A percentile compares a stretch with the other conserved stretches of the same genome.
Evolutionary conservation across 2,329 filamentous ascomycete genomes (phyloP).

Genomic region (Metarhizium rileyi): DNA sequence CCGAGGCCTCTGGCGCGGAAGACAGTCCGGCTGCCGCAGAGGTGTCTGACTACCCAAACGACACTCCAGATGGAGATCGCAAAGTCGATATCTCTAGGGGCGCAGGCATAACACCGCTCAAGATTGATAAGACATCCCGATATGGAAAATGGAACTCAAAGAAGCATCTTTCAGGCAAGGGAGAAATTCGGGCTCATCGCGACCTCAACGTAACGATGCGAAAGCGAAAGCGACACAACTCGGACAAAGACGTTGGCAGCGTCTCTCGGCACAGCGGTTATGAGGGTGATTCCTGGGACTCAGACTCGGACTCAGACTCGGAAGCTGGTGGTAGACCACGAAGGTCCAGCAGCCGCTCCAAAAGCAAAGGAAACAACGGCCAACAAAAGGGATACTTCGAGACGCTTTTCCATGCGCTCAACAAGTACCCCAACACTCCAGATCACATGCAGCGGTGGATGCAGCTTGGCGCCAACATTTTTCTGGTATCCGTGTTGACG

Average conservation of each 20-base stretch:
- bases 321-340: constrained; percentile 13
- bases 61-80: constrained; percentile 42
- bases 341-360: constrained; percentile 12
- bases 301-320: constrained; percentile 33
- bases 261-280: constrained; percentile 33
- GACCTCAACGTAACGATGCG: constrained; percentile 31
- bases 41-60: constrained; percentile 40
- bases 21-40: constrained; percentile 52
- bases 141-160: constrained; percentile 32
- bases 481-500: constrained; percentile 43
- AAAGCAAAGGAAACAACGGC: constrained; percentile 15
- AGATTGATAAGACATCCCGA: constrained; percentile 35
- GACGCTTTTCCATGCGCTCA: constrained; percentile 40
- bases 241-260: constrained; percentile 43
- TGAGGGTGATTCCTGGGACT: constrained; percentile 36
- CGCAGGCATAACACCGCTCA: constrained; percentile 35
- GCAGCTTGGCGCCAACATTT: constrained; percentile 52
- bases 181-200: constrained; percentile 47
- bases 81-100: constrained; percentile 32
- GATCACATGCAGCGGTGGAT: constrained; percentile 51
- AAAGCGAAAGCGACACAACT: constrained; percentile 43
- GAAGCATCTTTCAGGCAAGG: constrained; percentile 45
- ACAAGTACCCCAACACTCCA: constrained; percentile 48
- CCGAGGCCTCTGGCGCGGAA: constrained; percentile 48
- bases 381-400: constrained; percentile 23